Evolutionary conservation across 352 stramenopile genomes (phyloP), one percentile per base, ranked within the genome.

Genomic region (Blastocystis hominis): DNA sequence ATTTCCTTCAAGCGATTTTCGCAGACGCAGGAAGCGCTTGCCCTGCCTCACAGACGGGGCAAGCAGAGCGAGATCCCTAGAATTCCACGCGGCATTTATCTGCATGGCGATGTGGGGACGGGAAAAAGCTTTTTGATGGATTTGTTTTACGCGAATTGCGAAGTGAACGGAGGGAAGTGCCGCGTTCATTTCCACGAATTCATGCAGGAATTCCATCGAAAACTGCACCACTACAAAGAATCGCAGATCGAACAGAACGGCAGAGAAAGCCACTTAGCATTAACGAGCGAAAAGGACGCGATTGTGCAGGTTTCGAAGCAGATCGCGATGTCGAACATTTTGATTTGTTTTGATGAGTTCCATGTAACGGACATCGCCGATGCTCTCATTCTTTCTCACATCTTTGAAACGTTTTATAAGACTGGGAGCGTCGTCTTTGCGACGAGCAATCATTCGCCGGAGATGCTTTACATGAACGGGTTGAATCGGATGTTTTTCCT

Each of bases 81-180:
- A 1, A 42, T 86, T 78, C 76, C 76, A 1, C 76, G 76, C 54
- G 95, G 96, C 20, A 90, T 98, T 38, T 98, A 98, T 91, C 80
- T 98, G 54, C 91, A 98, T 86, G 96, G 96, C 63, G 90, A 93
- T 63, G 95, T 98, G 15, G 96, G 96, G 47, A 97, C 93, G 9
- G 96, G 96, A 56, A 99, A 99, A 90, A 96, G 93, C 20, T 95
- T 98, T 91, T 91, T 98, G 13, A 95, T 98, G 93, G 94, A 98
- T 89, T 87, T 97, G 20, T 98, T 98, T 89, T 98, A 94, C 88
- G 77, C 91, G 17, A 63, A 75, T 0, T 46, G 36, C 20, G 6
- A 9, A 7, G 76, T 86, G 59, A 75, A 86, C 53, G 76, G 76
- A 72, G 63, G 63, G 24, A 86, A 86, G n/a, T 86, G 89, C 24